Conservation (phyloP, 108 stramenopile species). For the Nitzschia inconspicua region DNA sequence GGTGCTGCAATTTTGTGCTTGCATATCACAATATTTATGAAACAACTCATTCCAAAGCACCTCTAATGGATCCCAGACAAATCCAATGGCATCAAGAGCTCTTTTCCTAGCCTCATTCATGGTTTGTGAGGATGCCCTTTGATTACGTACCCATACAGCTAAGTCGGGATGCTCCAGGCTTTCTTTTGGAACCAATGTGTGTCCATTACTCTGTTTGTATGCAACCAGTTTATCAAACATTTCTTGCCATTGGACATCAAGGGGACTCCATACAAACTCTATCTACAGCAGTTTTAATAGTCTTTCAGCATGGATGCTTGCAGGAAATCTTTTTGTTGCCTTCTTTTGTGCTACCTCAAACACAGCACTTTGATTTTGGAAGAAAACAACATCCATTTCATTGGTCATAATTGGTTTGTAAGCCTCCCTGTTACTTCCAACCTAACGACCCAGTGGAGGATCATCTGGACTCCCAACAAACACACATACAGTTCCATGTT, state of each 20-base stretch:
- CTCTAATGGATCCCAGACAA: slow-evolving; percentile 28
- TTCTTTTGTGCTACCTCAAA: not conserved
- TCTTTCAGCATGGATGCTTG: not conserved
- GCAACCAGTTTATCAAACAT: not conserved
- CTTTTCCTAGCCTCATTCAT: not conserved
- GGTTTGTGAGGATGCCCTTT: not conserved
- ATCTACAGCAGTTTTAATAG: not conserved
- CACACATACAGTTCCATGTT: slow-evolving; percentile 2
- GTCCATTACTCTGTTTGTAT: slow-evolving; percentile 1
- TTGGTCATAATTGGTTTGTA: not conserved
- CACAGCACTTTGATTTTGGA: not conserved
- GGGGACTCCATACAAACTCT: slow-evolving; percentile 7
- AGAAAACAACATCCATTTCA: not conserved
- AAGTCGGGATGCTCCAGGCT: not conserved
- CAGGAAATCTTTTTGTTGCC: not conserved
- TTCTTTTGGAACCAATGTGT: not conserved
- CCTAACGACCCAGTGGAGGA: slow-evolving; percentile 2
- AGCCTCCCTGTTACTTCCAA: slow-evolving; percentile 1
- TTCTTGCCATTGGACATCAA: not conserved
- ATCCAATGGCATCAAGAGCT: slow-evolving; percentile 1
- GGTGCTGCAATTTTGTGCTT: not conserved
- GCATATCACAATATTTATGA: slow-evolving; percentile 14
- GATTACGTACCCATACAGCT: not conserved
- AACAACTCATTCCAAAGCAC: slow-evolving; percentile 53
- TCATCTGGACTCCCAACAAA: not conserved